A percentile compares a stretch with the other conserved stretches of the same genome.
Evolutionary conservation across 805 yeast species (phyloP).

Genomic region (Geotrichum ghanense): DNA sequence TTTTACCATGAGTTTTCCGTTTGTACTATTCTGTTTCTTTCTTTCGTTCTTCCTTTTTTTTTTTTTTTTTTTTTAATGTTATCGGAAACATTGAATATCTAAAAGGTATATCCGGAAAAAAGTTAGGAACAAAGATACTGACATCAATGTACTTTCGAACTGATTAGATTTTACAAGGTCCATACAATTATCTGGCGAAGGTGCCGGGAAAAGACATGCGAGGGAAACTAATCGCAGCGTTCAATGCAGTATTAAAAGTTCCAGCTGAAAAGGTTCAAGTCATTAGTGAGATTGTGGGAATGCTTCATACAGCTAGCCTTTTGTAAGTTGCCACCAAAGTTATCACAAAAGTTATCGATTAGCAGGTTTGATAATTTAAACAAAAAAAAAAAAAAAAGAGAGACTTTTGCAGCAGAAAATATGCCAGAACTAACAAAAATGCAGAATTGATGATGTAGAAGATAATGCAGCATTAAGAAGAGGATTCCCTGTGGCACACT

Average conservation of each 20-base stretch:
- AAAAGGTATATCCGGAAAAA: too few species aligned
- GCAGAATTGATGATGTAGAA: slow-evolving; percentile 72
- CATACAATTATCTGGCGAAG: slow-evolving; percentile 38
- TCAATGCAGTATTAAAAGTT: slow-evolving; percentile 40
- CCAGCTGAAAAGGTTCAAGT: slow-evolving; percentile 28
- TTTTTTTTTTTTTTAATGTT: too few species aligned
- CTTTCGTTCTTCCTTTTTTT: too few species aligned
- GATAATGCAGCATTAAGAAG: slow-evolving; percentile 62
- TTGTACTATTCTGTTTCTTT: too few species aligned
- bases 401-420: neutral
- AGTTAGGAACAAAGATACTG: too few species aligned
- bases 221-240: slow-evolving; percentile 35
- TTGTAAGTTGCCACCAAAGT: slow-evolving; percentile 20
- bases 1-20: too few species aligned
- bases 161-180: slow-evolving; percentile 27
- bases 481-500: slow-evolving; percentile 72
- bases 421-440: neutral
- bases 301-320: slow-evolving; percentile 54
- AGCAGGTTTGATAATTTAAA: too few species aligned
- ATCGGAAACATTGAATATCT: too few species aligned
- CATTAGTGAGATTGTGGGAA: slow-evolving; percentile 41
- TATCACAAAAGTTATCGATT: too few species aligned
- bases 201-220: slow-evolving; percentile 51
- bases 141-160: too few species aligned
- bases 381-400: too few species aligned